A percentile compares a stretch with the other conserved stretches of the same genome.
These are phyloP conservation scores for Noccaea bulbosa DNA, from an alignment of 345 rosid species.

Conservation along the genomic window DNA sequence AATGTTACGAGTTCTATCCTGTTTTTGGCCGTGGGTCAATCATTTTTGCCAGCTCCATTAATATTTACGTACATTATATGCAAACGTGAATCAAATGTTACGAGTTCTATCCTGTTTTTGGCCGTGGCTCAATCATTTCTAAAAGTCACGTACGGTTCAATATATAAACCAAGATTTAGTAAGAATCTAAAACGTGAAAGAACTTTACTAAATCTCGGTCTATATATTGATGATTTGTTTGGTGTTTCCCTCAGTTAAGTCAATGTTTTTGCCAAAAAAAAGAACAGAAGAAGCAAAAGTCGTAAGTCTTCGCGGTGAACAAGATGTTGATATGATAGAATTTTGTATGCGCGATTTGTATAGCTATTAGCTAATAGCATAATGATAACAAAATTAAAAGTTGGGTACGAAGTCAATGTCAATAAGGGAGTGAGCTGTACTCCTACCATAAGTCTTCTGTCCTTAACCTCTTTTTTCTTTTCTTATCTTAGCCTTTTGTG, in stretches of 20 bases:
- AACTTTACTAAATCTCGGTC: neutral
- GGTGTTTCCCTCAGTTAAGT: neutral
- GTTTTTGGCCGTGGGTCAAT: slow-evolving; percentile 5
- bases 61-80: slow-evolving; percentile 3
- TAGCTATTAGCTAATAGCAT: neutral
- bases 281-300: slow-evolving; percentile 1
- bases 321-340: slow-evolving; percentile 36
- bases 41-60: slow-evolving; percentile 10
- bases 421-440: slow-evolving; percentile 44
- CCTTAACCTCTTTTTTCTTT: slow-evolving; percentile 22
- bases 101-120: neutral
- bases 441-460: slow-evolving; percentile 40
- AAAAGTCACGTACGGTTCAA: too few species aligned
- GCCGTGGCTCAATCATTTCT: slow-evolving; percentile 9
- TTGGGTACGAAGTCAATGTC: slow-evolving; percentile 43
- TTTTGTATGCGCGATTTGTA: slow-evolving; percentile 7
- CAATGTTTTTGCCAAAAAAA: slow-evolving; percentile 20
- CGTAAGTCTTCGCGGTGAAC: slow-evolving; percentile 5
- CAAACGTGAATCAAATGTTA: slow-evolving; percentile 11
- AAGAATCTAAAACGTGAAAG: too few species aligned
- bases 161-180: too few species aligned
- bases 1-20: neutral
- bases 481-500: slow-evolving; percentile 34
- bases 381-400: slow-evolving; percentile 32
- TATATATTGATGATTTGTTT: neutral